Evolutionary conservation across 495 filamentous ascomycete genomes (phyloP), one percentile per base, ranked within the genome.

Genomic region (Hypoxylon crocopeplum): DNA sequence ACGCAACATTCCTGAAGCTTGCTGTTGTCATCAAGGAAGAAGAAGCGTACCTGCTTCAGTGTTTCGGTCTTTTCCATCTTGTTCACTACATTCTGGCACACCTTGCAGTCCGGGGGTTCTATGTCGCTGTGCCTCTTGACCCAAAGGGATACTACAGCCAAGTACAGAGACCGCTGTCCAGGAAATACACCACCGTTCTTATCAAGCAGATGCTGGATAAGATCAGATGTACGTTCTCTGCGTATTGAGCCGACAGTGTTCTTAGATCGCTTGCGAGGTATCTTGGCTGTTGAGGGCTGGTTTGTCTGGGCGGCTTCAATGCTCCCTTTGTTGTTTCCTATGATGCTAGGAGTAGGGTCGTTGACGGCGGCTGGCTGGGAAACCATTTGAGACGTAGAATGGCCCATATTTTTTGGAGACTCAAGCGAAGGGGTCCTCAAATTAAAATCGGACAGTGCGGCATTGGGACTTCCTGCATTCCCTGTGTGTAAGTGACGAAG

Each of bases 111-210:
- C 6, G 72, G 75, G 22, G 68, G 68, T 5, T 52, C 56, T 80
- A 65, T 21, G 79, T 87, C 56, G 68, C 72, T 46, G 71, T 76
- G 72, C 81, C 84, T 72, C 53, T 86, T 85, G 20, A 77, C 71
- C 85, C 87, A 92, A 30, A 78, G 71, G 1, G 77, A 79, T 8
- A 79, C 71, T 57, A 92, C 85, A n/a, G 90, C 86, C 62, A 85
- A 82, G 72, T 85, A 88, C 3, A 97, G 75, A 39, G 89, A 85
- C 47, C 80, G 79, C n/a, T 86, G 83, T 19, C 86, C 84, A 8
- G 90, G 90, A 51, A 89, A 93, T 2, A 90, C 85, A 2, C 90
- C 90, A 29, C 79, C 75, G 57, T 88, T 88, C 38, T 79, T 82
- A 21, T 88, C 77, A 7, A 95, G 68, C 22, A 96, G 75, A 37